Percentiles rank a stretch among this genome's conserved stretches.
Conservation (phyloP, 176 grass and related monocot genomes). For the Eleusine coracana region DNA sequence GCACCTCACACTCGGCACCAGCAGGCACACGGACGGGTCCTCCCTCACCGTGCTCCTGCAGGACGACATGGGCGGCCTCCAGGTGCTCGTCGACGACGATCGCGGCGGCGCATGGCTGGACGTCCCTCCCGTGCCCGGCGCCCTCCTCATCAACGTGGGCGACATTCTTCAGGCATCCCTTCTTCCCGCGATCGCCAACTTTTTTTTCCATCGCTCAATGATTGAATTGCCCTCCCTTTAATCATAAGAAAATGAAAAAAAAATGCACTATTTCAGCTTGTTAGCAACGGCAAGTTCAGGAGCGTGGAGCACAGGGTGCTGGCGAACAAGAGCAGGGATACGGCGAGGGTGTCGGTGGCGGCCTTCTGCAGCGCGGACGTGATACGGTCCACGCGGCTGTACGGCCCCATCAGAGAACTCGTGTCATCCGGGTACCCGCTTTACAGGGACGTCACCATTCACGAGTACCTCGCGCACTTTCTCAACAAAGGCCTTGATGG, state of each 20-base stretch:
- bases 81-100: background rate
- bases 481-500: background rate
- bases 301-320: background rate
- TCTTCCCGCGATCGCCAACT: background rate
- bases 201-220: background rate
- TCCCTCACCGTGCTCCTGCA: background rate
- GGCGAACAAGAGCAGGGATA: background rate
- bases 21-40: background rate
- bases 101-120: background rate
- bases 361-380: background rate
- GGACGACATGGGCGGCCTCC: slow-evolving; percentile 1
- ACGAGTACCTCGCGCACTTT: background rate
- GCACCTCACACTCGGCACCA: background rate
- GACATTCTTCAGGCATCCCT: background rate
- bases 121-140: background rate
- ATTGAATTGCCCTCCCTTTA: background rate
- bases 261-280: background rate
- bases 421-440: background rate
- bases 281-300: background rate
- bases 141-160: background rate
- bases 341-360: background rate
- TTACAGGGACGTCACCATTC: background rate
- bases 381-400: background rate
- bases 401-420: background rate
- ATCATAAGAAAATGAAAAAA: too few relatives aligned